phyloP scores from a whole-genome alignment of 2,329 filamentous ascomycete genomes.

The Amylocarpus encephaloides region DNA sequence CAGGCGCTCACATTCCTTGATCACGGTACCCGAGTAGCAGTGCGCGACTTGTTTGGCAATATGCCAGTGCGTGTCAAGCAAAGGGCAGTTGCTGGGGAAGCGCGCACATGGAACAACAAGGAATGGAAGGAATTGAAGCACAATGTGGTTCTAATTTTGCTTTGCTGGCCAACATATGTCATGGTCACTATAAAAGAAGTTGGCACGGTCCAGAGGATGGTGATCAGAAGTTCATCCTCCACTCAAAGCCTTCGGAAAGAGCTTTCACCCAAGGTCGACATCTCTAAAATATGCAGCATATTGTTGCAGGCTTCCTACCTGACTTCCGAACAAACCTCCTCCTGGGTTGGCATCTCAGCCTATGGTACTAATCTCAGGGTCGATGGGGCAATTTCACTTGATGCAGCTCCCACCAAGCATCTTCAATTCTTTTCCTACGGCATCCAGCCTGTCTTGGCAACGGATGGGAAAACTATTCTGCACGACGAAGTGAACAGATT shows the following conservation, averaged over 20 bases:
- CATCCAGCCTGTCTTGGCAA: conserved; percentile 55
- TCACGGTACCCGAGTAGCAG: conserved; percentile 69
- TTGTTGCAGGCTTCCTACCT: conserved; percentile 62
- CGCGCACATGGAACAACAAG: conserved; percentile 43
- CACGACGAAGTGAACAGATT: conserved; percentile 73
- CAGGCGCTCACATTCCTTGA: conserved; percentile 48
- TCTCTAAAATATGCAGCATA: conserved; percentile 40
- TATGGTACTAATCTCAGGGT: conserved; percentile 56
- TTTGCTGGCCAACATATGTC: conserved; percentile 58
- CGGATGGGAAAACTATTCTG: conserved; percentile 54
- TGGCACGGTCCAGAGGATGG: conserved; percentile 18
- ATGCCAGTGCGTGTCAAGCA: conserved; percentile 89
- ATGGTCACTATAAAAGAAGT: conserved; percentile 53
- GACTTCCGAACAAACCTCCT: conserved; percentile 41
- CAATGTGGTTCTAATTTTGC: conserved; percentile 55
- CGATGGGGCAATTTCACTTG: conserved; percentile 63
- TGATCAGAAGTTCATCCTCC: conserved; percentile 19
- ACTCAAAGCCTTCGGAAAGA: not conserved
- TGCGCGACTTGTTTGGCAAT: conserved; percentile 78
- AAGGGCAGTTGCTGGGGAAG: conserved; percentile 50
- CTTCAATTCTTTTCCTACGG: conserved; percentile 80
- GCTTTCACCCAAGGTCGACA: conserved; percentile 8
- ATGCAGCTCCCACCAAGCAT: conserved; percentile 63
- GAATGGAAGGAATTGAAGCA: conserved; percentile 47
- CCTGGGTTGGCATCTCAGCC: conserved; percentile 69